Evolutionary conservation across 495 filamentous ascomycete species (phyloP).

Genomic region (Penicillium waksmanii): DNA sequence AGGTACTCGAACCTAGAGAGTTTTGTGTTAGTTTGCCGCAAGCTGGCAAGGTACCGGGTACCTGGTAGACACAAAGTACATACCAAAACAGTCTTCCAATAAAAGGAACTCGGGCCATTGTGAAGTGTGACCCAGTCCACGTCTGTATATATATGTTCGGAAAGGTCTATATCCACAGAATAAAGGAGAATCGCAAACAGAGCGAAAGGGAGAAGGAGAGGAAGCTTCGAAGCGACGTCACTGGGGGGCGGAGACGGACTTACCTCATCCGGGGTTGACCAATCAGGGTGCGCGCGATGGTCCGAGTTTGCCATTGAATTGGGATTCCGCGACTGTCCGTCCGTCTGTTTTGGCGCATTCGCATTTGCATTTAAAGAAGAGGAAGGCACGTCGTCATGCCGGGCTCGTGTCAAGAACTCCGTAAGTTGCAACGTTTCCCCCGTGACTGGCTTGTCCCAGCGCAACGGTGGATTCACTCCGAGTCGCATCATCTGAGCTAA

Average conservation of each 20-base stretch:
- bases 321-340: background rate
- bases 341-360: background rate
- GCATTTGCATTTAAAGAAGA: conserved; percentile 8
- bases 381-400: conserved; percentile 67
- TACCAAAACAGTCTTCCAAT: conserved; percentile 80
- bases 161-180: background rate
- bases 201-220: conserved; percentile 2
- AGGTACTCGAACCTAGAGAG: conserved; percentile 74
- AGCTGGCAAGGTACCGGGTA: conserved; percentile 6
- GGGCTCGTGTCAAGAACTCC: conserved; percentile 92
- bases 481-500: conserved; percentile 7
- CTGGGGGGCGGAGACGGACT: conserved; percentile 25
- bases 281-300: conserved; percentile 27
- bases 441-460: conserved; percentile 5
- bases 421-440: conserved; percentile 55
- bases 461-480: background rate
- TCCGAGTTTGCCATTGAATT: conserved; percentile 28
- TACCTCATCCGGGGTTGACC: conserved; percentile 44
- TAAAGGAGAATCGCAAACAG: conserved; percentile 7
- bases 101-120: conserved; percentile 77
- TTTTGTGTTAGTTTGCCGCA: conserved; percentile 10
- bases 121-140: conserved; percentile 10
- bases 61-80: conserved; percentile 18
- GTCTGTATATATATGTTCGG: conserved; percentile 9
- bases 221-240: conserved; percentile 30